A percentile compares a stretch with the other conserved stretches of the same genome.
phyloP scores from a whole-genome alignment of 2,329 filamentous ascomycete species.

The Phoma herbarum region DNA sequence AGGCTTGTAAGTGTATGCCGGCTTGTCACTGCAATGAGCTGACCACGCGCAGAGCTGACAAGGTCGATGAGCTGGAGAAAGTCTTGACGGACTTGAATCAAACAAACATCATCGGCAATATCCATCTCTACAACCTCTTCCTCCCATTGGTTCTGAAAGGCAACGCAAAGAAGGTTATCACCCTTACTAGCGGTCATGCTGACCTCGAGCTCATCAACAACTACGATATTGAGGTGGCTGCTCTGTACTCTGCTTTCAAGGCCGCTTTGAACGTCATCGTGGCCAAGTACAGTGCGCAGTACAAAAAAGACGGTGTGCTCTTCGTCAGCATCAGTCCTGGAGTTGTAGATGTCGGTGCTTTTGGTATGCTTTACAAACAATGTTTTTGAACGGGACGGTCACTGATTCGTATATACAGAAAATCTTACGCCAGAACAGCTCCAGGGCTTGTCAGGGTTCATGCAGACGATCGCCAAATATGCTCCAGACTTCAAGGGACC shows the following conservation, averaged over 20 bases:
- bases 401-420: slow-evolving; percentile 10
- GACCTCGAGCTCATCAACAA: slow-evolving; percentile 57
- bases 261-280: slow-evolving; percentile 62
- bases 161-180: slow-evolving; percentile 63
- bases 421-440: slow-evolving; percentile 29
- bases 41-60: slow-evolving; percentile 33
- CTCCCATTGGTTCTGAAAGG: slow-evolving; percentile 63
- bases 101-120: slow-evolving; percentile 62
- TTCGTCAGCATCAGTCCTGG: slow-evolving; percentile 64
- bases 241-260: slow-evolving; percentile 61
- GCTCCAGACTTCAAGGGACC: slow-evolving; percentile 28
- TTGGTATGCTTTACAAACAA: neutral
- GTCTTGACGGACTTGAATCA: slow-evolving; percentile 48
- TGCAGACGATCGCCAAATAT: slow-evolving; percentile 33
- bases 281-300: slow-evolving; percentile 58
- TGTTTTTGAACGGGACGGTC: no score
- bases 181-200: slow-evolving; percentile 58
- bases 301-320: slow-evolving; percentile 60
- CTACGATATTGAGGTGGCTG: slow-evolving; percentile 44
- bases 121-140: slow-evolving; percentile 64
- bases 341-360: slow-evolving; percentile 56
- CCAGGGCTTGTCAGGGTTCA: slow-evolving; percentile 37
- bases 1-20: slow-evolving; percentile 48
- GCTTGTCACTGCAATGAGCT: neutral
- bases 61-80: slow-evolving; percentile 48